Evolutionary conservation across 2,329 filamentous ascomycete species (phyloP).

Genomic region (Gyromitra esculenta): DNA sequence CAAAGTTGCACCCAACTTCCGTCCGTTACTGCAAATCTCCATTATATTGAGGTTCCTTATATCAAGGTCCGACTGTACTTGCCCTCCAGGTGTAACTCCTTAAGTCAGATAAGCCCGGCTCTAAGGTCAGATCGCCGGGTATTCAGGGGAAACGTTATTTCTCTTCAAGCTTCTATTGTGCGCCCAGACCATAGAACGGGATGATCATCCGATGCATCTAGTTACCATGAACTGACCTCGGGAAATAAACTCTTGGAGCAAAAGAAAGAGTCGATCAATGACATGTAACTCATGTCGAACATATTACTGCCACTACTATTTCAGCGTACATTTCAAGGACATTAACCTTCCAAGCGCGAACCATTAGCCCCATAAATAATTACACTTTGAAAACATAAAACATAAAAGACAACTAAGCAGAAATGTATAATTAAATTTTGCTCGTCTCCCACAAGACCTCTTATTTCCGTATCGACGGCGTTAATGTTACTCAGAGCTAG

Average conservation of each 20-base stretch:
- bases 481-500: conserved; percentile 6
- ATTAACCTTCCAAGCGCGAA: background rate
- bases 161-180: conserved; percentile 2
- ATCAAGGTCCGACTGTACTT: too few species aligned
- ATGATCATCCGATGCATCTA: conserved; percentile 8
- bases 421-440: background rate
- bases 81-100: background rate
- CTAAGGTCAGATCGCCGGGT: background rate
- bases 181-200: conserved; percentile 14
- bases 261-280: conserved; percentile 14
- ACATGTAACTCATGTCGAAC: conserved; percentile 1
- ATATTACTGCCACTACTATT: conserved; percentile 2
- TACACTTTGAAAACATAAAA: background rate
- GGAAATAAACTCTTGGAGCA: conserved; percentile 25
- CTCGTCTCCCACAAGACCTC: background rate
- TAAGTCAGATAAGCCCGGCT: background rate
- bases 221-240: background rate
- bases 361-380: background rate
- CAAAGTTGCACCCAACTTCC: too few species aligned
- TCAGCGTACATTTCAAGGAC: background rate
- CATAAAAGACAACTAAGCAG: background rate
- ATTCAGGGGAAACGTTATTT: background rate
- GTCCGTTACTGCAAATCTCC: too few species aligned
- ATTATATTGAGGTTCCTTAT: too few species aligned
- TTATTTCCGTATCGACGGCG: background rate